A percentile compares a stretch with the other conserved stretches of the same genome.
These are phyloP conservation scores for Boletus mariae DNA, from an alignment of 1,284 basidiomycete genomes.

Conservation along the genomic window DNA sequence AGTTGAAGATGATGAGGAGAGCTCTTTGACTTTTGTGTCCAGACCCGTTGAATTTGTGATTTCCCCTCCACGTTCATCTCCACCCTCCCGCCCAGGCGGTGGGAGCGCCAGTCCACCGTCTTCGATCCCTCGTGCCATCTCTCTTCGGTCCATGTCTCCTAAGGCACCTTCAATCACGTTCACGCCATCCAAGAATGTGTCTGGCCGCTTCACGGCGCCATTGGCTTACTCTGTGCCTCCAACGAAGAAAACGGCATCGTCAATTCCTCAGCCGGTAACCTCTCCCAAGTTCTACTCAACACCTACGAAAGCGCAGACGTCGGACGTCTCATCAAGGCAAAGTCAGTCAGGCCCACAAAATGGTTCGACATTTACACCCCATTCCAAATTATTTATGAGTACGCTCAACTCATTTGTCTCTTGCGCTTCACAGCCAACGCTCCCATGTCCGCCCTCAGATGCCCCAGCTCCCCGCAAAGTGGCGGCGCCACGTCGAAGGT, in stretches of 20 bases:
- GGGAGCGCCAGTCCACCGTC: constrained; percentile 39
- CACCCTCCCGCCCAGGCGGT: constrained; percentile 10
- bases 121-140: constrained; percentile 48
- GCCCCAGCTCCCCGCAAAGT: constrained; percentile 17
- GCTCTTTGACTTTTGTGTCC: constrained; percentile 21
- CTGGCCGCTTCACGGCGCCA: constrained; percentile 20
- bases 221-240: constrained; percentile 38
- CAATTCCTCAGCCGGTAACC: constrained; percentile 48
- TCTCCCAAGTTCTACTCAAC: constrained; percentile 34
- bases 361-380: constrained; percentile 57
- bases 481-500: constrained; percentile 24
- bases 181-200: constrained; percentile 23
- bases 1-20: constrained; percentile 33
- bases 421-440: constrained; percentile 37
- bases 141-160: constrained; percentile 34
- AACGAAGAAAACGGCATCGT: constrained; percentile 48
- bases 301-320: constrained; percentile 18
- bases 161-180: constrained; percentile 25
- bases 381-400: constrained; percentile 42
- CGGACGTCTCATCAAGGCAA: constrained; percentile 29
- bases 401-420: constrained; percentile 50
- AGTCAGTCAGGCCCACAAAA: constrained; percentile 36
- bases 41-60: constrained; percentile 9
- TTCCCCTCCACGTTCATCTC: constrained; percentile 23
- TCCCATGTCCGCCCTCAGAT: constrained; percentile 37